Base-by-base conservation (phyloP, 345 rosid genomes). In the Aurinia saxatilis region DNA sequence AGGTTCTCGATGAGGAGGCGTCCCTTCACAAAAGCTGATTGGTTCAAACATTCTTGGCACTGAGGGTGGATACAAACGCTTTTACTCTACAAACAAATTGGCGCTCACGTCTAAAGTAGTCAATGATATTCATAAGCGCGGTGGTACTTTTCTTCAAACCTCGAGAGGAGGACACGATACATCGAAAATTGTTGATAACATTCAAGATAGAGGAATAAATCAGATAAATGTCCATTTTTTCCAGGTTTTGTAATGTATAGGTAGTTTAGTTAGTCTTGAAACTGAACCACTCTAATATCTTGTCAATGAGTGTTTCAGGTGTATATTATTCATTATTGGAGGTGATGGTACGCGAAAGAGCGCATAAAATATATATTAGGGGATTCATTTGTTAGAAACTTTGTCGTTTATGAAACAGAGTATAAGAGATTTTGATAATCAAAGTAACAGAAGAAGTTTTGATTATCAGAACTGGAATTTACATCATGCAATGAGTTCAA, bases 141-240 rank as follows among this genome's bases (percentile, higher is more conserved):
- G n/a, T n/a, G 98, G 96, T 37, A 84, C 96, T 31, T 73, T 84
- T 72, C 91, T 91, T 62, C 75, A 73, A 45, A 89, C 95, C 29
- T 91, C 98, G 14, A 77, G 98, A 23, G 98, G 98, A 56, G 95
- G 96, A 63, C 95, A 91, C 58, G 93, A 89, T 78, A 83, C 96
- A 37, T 70, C 67, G 3, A 89, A 91, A 79, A 91, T 91, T 58
- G 96, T 89, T 46, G 96, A 91, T 81, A 91, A 74, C 70, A 89
- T n/a, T n/a, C n/a, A n/a, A n/a, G n/a, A n/a, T n/a, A n/a, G n/a
- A n/a, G n/a, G n/a, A n/a, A n/a, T n/a, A 49, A 91, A 89, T 77
- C 96, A 91, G 95, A 95, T 88, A 11, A 30, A 42, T 42, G n/a
- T 21, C 36, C 50, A 7, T 18, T 16, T 11, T 38, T 61, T 27